Percentiles rank a stretch among this genome's conserved stretches.
phyloP scores from a whole-genome alignment of 805 yeast species.

The Kuraishia floccosa region DNA sequence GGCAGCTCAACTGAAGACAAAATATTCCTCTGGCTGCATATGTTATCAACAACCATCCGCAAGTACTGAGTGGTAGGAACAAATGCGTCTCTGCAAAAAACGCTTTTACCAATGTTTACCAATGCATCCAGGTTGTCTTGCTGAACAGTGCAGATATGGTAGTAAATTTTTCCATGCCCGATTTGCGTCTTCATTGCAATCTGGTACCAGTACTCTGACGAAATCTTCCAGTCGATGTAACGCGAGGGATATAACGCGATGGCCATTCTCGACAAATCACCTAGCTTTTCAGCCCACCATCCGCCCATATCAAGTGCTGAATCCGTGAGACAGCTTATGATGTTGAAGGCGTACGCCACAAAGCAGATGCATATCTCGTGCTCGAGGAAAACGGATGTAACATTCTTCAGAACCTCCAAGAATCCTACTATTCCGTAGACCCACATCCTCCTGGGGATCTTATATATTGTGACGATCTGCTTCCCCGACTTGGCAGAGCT shows the following conservation, averaged over 20 bases:
- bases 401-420: constrained; percentile 64
- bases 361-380: constrained; percentile 73
- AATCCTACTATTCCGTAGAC: constrained; percentile 80
- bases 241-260: constrained; percentile 73
- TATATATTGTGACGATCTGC: constrained; percentile 65
- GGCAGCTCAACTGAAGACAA: constrained; percentile 49
- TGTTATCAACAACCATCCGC: constrained; percentile 68
- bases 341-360: constrained; percentile 60
- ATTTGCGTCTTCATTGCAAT: constrained; percentile 62
- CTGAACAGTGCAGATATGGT: constrained; percentile 83
- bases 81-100: constrained; percentile 71
- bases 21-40: constrained; percentile 51
- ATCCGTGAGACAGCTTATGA: constrained; percentile 41
- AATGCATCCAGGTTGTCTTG: constrained; percentile 67
- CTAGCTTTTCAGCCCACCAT: constrained; percentile 80
- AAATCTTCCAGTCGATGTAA: constrained; percentile 75
- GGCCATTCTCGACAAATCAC: constrained; percentile 81
- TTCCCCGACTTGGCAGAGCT: constrained; percentile 60
- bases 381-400: constrained; percentile 60
- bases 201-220: constrained; percentile 78
- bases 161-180: constrained; percentile 79
- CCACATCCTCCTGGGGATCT: constrained; percentile 75
- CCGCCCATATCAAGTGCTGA: constrained; percentile 48
- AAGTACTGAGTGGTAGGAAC: constrained; percentile 75
- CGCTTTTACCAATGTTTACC: constrained; percentile 70